phyloP scores from a whole-genome alignment of 192 early-diverging fungal species.

The Umbelopsis isabellina region DNA sequence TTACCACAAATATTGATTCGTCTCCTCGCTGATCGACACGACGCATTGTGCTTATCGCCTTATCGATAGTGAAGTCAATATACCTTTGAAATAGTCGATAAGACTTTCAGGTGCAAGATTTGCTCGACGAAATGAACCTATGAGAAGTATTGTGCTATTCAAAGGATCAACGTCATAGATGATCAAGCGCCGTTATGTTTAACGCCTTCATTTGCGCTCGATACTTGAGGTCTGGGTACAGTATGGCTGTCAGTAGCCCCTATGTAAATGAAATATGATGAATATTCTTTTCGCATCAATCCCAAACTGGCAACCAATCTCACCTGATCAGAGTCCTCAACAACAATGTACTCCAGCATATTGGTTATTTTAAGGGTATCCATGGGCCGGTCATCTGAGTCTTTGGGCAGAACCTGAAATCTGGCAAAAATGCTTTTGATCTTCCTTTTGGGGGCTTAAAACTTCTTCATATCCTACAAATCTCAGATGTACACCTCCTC shows the following conservation, averaged over 20 bases:
- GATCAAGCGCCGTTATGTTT: neutral
- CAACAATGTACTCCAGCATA: constrained; percentile 30
- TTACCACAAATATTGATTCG: constrained; percentile 24
- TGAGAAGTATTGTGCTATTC: constrained; percentile 6
- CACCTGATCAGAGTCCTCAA: constrained; percentile 33
- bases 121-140: constrained; percentile 20
- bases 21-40: constrained; percentile 24
- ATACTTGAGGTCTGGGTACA: constrained; percentile 32
- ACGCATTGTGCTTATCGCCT: constrained; percentile 16
- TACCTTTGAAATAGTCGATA: constrained; percentile 34
- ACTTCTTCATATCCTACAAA: constrained; percentile 22
- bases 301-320: neutral
- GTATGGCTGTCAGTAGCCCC: constrained; percentile 28
- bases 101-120: neutral
- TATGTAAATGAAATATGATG: neutral
- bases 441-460: constrained; percentile 5
- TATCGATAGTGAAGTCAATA: constrained; percentile 36
- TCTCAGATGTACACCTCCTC: constrained; percentile 13
- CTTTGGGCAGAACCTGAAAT: neutral
- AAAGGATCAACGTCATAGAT: constrained; percentile 21
- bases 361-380: constrained; percentile 13
- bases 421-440: neutral
- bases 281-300: neutral
- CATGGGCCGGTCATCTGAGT: neutral
- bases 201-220: constrained; percentile 17